Evolutionary conservation across 2,329 filamentous ascomycete genomes (phyloP).

Genomic region (Sarocladiaceae sp.): DNA sequence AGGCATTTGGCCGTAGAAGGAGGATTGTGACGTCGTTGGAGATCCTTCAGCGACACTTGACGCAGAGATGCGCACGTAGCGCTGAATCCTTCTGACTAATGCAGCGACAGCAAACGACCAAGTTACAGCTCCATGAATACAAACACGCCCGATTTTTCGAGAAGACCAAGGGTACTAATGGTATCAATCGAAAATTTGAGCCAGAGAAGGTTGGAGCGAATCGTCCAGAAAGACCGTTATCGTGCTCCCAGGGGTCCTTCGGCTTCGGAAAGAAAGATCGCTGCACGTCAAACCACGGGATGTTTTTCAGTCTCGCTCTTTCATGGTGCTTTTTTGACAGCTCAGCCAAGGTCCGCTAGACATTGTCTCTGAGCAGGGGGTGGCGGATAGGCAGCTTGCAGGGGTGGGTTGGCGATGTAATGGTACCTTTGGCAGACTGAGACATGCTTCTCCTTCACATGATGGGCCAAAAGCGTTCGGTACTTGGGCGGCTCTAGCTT

Average conservation of each 20-base stretch:
- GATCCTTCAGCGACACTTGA: background rate
- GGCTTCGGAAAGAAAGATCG: background rate
- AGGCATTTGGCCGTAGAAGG: no score
- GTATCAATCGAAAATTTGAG: no score
- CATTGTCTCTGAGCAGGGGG: background rate
- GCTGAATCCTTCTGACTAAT: background rate
- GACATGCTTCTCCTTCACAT: conserved; percentile 2
- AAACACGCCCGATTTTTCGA: no score
- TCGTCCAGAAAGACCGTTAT: conserved; percentile 1
- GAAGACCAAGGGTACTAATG: no score
- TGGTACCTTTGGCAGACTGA: conserved; percentile 5
- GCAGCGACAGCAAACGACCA: no score
- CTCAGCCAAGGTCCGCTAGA: background rate
- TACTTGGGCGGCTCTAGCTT: no score
- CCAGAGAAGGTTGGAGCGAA: no score
- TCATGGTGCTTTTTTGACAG: background rate
- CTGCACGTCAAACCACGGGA: conserved; percentile 3
- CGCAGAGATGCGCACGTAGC: background rate
- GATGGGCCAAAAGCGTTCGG: no score
- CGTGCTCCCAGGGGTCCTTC: background rate
- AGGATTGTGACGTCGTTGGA: no score
- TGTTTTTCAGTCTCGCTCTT: background rate
- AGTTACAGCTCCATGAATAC: no score
- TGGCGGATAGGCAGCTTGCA: background rate
- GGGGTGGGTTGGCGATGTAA: background rate